phyloP scores from a whole-genome alignment of 331 rosid species.

The Malus hybrid region DNA sequence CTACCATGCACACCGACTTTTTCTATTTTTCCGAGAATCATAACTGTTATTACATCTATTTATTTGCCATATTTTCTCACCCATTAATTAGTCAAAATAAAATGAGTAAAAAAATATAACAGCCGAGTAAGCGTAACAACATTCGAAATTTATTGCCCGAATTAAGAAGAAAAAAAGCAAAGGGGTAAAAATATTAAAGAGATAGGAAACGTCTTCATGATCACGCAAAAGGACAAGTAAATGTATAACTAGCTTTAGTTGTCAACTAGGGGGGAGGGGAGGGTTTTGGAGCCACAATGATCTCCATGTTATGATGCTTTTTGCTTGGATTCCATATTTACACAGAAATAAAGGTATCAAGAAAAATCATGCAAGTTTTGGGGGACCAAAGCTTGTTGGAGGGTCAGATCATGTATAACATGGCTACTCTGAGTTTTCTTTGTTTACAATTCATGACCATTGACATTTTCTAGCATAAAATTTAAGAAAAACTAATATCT shows the following conservation, averaged over 20 bases:
- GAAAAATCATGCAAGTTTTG: constrained; percentile 5
- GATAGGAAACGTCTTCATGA: constrained; percentile 1
- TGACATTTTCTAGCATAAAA: not conserved
- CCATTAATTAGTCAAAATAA: no score
- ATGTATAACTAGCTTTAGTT: not conserved
- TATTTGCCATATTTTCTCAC: no score
- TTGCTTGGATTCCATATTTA: constrained; percentile 37
- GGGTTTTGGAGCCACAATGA: constrained; percentile 31
- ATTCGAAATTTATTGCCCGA: no score
- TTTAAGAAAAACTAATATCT: no score
- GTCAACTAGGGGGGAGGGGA: constrained; percentile 10
- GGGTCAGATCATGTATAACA: not conserved
- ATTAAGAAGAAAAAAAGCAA: constrained; percentile 3
- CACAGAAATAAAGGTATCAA: constrained; percentile 56
- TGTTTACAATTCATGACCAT: not conserved
- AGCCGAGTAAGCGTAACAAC: no score
- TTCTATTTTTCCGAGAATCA: no score
- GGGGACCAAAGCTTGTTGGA: not conserved
- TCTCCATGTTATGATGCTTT: constrained; percentile 32
- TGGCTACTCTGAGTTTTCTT: not conserved
- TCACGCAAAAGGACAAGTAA: constrained; percentile 15
- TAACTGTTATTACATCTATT: no score
- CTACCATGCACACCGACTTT: no score
- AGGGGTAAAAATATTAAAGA: not conserved
- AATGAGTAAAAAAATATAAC: no score